Evolutionary conservation across 805 yeast genomes (phyloP), one percentile per base, ranked within the genome.

Genomic region (Myxozyma kluyveri): DNA sequence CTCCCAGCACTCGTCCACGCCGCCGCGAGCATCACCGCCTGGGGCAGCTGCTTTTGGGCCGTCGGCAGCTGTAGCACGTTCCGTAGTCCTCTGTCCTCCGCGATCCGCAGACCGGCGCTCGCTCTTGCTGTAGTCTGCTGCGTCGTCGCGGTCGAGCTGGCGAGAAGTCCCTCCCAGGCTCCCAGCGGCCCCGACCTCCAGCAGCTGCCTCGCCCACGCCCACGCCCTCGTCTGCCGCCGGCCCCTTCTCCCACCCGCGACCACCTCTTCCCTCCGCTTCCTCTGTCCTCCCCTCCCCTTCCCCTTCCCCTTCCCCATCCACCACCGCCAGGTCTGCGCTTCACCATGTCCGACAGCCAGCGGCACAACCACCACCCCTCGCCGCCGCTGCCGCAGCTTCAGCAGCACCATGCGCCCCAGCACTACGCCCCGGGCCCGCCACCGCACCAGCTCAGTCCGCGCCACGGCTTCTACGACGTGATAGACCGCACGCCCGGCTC

Each of bases 401-500:
- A 17, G 21, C 43, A 40, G 4, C 17, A 19, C 19, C 27, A 19
- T 32, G n/a, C n/a, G n/a, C n/a, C n/a, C 12, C 43, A 40, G 18
- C n/a, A 12, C 17, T 21, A 6, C n/a, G 32, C 32, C 14, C 43
- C 9, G n/a, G 17, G 32, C 2, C 43, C 23, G 32, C 24, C 31
- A 10, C 31, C 42, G 23, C 32, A 19, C 17, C 26, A 17, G 21
- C 43, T 23, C 7, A 17, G 14, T 14, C 27, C 12, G 32, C 43
- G 43, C 10, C 43, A 21, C 24, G 43, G 24, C 24, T 23, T 22
- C 5, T 23, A 40, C 32, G 43, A 40, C 43, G n/a, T 40, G 14
- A 24, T 10, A 18, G 43, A 40, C 32, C 31, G 43, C 41, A 23
- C 41, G 41, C 10, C 41, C 22, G n/a, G n/a, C n/a, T n/a, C n/a